These are phyloP conservation scores for Polygonum maritimum DNA, from an alignment of 148 eudicot species.

Conservation along the genomic window DNA sequence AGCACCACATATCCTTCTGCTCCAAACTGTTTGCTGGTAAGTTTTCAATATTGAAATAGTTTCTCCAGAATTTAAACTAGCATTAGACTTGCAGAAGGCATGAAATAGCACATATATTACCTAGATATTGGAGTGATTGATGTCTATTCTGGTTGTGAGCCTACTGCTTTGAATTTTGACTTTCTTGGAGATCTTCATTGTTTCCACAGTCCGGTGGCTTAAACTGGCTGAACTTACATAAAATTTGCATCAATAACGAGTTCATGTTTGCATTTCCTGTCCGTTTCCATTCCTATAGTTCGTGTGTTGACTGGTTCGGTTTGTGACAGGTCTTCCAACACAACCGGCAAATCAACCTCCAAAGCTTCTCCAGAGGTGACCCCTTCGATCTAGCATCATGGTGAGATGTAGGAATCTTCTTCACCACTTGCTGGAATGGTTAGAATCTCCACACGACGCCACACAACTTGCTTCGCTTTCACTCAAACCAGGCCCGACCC, in stretches of 20 bases:
- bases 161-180: background rate
- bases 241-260: background rate
- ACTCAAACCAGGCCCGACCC: background rate
- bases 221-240: background rate
- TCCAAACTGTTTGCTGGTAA: background rate
- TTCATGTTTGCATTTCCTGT: background rate
- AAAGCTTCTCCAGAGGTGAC: background rate
- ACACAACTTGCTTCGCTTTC: background rate
- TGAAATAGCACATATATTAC: background rate
- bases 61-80: background rate
- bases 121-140: background rate
- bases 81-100: background rate
- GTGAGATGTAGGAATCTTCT: background rate
- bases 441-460: background rate
- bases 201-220: background rate
- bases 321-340: conserved; percentile 1
- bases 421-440: background rate
- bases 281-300: background rate
- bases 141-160: background rate
- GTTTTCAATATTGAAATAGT: background rate
- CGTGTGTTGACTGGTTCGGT: background rate
- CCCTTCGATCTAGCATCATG: background rate
- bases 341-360: conserved; percentile 1
- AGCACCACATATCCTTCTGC: background rate
- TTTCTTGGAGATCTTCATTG: background rate